Base-by-base conservation (phyloP, 129 eudicot species). In the Centella asiatica region DNA sequence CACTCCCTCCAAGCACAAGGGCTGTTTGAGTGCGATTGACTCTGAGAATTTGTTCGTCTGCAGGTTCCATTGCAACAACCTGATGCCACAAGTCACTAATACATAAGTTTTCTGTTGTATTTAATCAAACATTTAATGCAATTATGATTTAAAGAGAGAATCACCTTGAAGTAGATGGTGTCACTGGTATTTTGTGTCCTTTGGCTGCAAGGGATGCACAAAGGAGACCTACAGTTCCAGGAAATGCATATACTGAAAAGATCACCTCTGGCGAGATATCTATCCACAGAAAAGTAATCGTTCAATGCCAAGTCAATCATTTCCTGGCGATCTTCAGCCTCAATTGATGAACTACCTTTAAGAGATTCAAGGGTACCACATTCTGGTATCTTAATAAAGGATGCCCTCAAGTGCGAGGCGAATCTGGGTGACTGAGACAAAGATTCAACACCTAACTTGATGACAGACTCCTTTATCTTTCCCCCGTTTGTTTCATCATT, bases 1-100 rank as follows among this genome's bases (percentile, higher is more conserved):
- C 85, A 74, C 83, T 80, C 64, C 95, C 94, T 40, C 95, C 89
- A 60, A 90, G 95, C 65, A 90, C 98, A 28, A 90, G 95, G 62
- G 98, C 98, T 34, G 98, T 86, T 77, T 80, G 77, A 37, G 69
- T 63, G 29, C 81, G 78, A 69, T 81, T 87, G 46, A 90, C 87
- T 79, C 78, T 85, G 44, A 90, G 86, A 65, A 87, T 57, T 39
- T 74, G 77, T 74, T 83, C 94, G 39, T 90, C 94, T 23, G 85
- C 73, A 44, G 95, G 95, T 75, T 90, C 95, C 71, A 82, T 77
- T 63, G 90, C 87, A 44, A 81, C 82, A 72, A 90, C 98, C 97
- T 89, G 68, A 61, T 39, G 66, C 73, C 70, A 71, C 13, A 36
- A 65, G 36, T 17, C 6, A 40, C 64, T 69, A 23, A 44, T 34